Evolutionary conservation across 176 grass and related monocot species (phyloP).

Genomic region (Oryza meridionalis): DNA sequence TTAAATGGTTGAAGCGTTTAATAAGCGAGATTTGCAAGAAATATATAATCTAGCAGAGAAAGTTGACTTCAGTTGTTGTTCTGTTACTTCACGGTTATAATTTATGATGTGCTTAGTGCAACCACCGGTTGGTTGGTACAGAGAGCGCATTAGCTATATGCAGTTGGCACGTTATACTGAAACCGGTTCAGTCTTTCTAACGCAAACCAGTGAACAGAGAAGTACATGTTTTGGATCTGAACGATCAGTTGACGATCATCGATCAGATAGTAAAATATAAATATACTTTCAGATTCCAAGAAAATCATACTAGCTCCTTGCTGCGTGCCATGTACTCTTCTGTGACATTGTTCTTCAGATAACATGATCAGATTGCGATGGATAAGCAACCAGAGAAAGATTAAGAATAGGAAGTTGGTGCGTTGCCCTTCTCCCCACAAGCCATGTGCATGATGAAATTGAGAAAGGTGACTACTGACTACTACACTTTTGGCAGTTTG

Average conservation of each 20-base stretch:
- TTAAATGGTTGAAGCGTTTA: not conserved
- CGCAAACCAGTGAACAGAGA: not conserved
- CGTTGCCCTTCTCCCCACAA: slow-evolving; percentile 1
- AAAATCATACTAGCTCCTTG: not conserved
- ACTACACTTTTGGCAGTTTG: not conserved
- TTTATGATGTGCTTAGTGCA: slow-evolving; percentile 6
- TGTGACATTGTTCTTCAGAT: not conserved
- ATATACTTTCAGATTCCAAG: not conserved
- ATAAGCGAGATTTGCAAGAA: not conserved
- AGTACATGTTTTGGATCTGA: slow-evolving; percentile 2
- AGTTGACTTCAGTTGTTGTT: not conserved
- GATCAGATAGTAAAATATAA: not conserved
- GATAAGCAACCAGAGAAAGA: not conserved
- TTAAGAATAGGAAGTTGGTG: not conserved
- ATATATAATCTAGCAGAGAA: no score
- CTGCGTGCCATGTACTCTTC: not conserved
- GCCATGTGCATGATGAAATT: slow-evolving; percentile 39
- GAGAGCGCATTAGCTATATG: not conserved
- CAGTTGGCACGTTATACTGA: not conserved
- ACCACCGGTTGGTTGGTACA: slow-evolving; percentile 9
- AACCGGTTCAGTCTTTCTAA: not conserved
- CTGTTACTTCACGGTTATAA: not conserved
- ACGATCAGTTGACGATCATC: not conserved
- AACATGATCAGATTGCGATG: not conserved
- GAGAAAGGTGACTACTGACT: not conserved